These are phyloP conservation scores for Aspergillus tanneri DNA, from an alignment of 2,329 filamentous ascomycete species.

Conservation along the genomic window DNA sequence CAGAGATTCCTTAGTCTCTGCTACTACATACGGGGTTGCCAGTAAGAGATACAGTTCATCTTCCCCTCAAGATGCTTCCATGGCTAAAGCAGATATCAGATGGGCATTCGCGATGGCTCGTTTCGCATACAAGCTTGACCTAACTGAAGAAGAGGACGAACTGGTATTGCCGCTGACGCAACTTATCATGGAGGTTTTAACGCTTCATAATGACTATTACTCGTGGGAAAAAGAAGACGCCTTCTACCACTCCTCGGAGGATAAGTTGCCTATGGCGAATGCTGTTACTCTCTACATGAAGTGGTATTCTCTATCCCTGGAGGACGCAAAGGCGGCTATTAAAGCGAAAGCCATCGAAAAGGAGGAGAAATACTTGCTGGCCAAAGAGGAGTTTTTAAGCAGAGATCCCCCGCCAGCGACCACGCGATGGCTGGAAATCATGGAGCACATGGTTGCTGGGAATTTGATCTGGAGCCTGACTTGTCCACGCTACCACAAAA, in stretches of 20 bases:
- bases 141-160: neutral
- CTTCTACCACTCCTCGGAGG: neutral
- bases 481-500: neutral
- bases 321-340: neutral
- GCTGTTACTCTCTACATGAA: neutral
- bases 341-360: neutral
- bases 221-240: neutral
- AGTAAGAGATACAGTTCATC: neutral
- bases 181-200: neutral
- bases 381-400: neutral
- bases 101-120: neutral
- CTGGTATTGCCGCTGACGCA: neutral
- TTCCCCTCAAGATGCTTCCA: neutral
- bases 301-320: neutral
- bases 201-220: neutral
- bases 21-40: neutral
- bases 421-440: neutral
- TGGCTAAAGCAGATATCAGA: neutral
- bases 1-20: neutral
- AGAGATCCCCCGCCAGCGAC: neutral
- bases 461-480: neutral
- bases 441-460: neutral
- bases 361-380: neutral
- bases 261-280: neutral
- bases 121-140: neutral